Conservation (phyloP, 2,329 filamentous ascomycete species). For the Aspergillus novofumigatus region DNA sequence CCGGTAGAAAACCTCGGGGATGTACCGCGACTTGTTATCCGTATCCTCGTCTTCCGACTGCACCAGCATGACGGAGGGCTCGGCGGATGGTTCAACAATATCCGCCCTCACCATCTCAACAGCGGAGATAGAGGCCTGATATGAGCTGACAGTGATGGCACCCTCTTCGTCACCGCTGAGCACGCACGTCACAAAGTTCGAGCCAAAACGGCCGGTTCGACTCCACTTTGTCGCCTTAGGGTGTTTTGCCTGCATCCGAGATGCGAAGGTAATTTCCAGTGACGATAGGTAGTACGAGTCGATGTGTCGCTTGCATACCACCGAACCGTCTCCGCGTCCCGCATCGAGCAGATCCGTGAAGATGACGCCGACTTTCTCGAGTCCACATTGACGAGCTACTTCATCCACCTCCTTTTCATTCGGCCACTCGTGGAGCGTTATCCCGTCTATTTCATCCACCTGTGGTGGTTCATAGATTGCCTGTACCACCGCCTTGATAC, state of each 20-base stretch:
- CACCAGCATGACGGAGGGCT: constrained; percentile 90
- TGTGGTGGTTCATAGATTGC: constrained; percentile 97
- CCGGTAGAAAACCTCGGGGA: constrained; percentile 95
- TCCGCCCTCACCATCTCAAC: constrained; percentile 97
- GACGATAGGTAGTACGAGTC: constrained; percentile 95
- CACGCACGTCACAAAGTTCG: constrained; percentile 94
- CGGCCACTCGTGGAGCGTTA: constrained; percentile 79
- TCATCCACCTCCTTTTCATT: constrained; percentile 78
- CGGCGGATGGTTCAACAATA: constrained; percentile 90
- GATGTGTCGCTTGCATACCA: constrained; percentile 90
- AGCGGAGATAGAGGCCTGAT: constrained; percentile 91
- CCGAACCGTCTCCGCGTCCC: constrained; percentile 74
- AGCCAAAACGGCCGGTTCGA: constrained; percentile 88
- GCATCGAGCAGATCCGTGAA: constrained; percentile 89
- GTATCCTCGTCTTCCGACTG: constrained; percentile 77
- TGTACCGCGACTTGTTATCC: constrained; percentile 71
- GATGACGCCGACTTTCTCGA: constrained; percentile 87
- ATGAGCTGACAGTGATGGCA: constrained; percentile 82
- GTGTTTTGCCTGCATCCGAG: constrained; percentile 80
- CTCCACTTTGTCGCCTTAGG: constrained; percentile 95
- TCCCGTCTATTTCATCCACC: constrained; percentile 79
- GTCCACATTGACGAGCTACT: constrained; percentile 74
- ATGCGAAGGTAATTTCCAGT: constrained; percentile 83
- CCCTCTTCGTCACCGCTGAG: constrained; percentile 89
- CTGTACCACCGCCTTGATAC: constrained; percentile 92